Evolutionary conservation across 1,284 basidiomycete genomes (phyloP).

Genomic region (Heterobasidion occidentale): DNA sequence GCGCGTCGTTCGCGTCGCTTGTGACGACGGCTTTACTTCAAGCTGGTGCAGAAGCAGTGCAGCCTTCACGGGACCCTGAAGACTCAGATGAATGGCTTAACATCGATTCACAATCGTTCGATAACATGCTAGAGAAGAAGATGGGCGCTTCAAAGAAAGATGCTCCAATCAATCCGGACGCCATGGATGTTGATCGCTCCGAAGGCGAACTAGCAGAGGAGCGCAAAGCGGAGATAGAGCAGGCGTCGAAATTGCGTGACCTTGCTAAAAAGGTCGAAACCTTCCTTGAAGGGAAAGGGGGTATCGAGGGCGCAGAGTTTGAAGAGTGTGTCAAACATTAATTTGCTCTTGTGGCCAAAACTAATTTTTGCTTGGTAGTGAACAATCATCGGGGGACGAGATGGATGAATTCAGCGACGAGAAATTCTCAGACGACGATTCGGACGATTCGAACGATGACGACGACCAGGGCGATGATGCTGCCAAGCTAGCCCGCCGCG

Average conservation of each 20-base stretch:
- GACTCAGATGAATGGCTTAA: conserved; percentile 72
- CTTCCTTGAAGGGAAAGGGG: conserved; percentile 85
- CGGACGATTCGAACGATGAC: conserved; percentile 34
- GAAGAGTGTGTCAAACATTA: conserved; percentile 59
- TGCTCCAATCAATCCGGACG: conserved; percentile 13
- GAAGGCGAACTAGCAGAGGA: conserved; percentile 28
- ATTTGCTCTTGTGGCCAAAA: background rate
- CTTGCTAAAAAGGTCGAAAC: conserved; percentile 79
- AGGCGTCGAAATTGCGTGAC: conserved; percentile 63
- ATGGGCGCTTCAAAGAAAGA: conserved; percentile 18
- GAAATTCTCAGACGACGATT: conserved; percentile 31
- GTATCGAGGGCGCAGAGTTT: conserved; percentile 80
- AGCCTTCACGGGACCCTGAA: conserved; percentile 30
- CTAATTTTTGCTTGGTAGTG: conserved; percentile 30
- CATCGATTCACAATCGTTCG: conserved; percentile 56
- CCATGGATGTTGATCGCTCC: conserved; percentile 40
- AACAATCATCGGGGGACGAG: conserved; percentile 46
- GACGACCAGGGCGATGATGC: conserved; percentile 19
- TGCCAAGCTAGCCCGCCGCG: conserved; percentile 36
- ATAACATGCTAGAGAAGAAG: conserved; percentile 46
- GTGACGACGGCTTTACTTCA: conserved; percentile 58
- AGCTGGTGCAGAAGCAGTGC: conserved; percentile 15
- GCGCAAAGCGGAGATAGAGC: conserved; percentile 45
- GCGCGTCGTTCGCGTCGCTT: conserved; percentile 66
- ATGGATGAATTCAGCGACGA: conserved; percentile 36